phyloP scores from a whole-genome alignment of 805 yeast species.

The Cyberlindnera japonica region DNA sequence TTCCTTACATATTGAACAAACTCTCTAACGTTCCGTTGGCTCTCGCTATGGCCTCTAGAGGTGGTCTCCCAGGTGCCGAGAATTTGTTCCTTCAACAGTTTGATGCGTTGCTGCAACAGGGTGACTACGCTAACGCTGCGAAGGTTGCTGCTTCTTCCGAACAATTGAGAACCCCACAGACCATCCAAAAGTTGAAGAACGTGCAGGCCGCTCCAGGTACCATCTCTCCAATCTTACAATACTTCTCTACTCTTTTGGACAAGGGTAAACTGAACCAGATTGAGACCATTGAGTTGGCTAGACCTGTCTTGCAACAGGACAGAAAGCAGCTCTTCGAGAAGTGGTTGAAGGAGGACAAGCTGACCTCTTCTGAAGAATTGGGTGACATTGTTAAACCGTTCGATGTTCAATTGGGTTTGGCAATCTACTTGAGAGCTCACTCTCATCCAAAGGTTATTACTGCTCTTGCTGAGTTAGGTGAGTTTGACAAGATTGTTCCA shows the following conservation, averaged over 20 bases:
- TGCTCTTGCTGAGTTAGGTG: constrained; percentile 90
- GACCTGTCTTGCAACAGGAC: constrained; percentile 93
- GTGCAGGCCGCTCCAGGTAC: constrained; percentile 92
- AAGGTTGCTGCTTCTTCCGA: constrained; percentile 95
- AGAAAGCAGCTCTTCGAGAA: constrained; percentile 91
- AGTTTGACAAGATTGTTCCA: constrained; percentile 92
- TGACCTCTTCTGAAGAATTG: constrained; percentile 92
- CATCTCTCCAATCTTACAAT: constrained; percentile 89
- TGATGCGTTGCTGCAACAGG: constrained; percentile 74
- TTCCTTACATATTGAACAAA: constrained; percentile 85
- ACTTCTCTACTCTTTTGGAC: constrained; percentile 86
- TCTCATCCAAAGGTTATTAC: constrained; percentile 87
- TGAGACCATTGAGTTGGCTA: constrained; percentile 92
- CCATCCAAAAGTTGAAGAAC: constrained; percentile 87
- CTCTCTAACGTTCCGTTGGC: constrained; percentile 86
- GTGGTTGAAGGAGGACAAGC: constrained; percentile 93
- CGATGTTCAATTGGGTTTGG: constrained; percentile 82
- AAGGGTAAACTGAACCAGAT: constrained; percentile 88
- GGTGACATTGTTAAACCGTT: constrained; percentile 93
- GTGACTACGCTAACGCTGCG: constrained; percentile 90
- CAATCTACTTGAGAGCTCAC: constrained; percentile 82
- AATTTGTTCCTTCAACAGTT: constrained; percentile 87
- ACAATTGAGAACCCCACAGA: constrained; percentile 88
- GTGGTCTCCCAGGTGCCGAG: constrained; percentile 97
- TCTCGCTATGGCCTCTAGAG: constrained; percentile 84